Conservation (phyloP, 345 rosid genomes). For the Salix purpurea region DNA sequence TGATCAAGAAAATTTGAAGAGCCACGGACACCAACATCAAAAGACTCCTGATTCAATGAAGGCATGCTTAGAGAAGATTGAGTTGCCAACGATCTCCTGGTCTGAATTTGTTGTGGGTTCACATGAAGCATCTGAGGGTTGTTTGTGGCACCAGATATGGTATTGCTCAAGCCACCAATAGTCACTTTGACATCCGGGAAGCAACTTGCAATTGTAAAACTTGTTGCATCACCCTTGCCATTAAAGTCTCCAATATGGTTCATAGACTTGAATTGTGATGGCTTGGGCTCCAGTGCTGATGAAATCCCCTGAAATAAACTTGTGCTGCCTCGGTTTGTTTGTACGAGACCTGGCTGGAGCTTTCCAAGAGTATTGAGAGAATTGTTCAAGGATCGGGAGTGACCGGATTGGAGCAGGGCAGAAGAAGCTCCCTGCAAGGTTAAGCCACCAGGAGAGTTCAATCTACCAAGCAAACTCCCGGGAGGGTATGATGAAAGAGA, state of each 20-base stretch:
- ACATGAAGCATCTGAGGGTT: conserved; percentile 39
- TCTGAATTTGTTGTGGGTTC: conserved; percentile 31
- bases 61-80: conserved; percentile 43
- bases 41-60: conserved; percentile 34
- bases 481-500: conserved; percentile 50
- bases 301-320: conserved; percentile 41
- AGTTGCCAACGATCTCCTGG: conserved; percentile 32
- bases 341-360: conserved; percentile 36
- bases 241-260: conserved; percentile 43
- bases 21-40: conserved; percentile 29
- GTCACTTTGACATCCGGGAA: conserved; percentile 35
- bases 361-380: conserved; percentile 41
- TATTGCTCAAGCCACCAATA: conserved; percentile 39
- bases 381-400: conserved; percentile 40
- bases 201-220: conserved; percentile 25
- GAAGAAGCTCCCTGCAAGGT: conserved; percentile 51
- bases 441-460: conserved; percentile 51
- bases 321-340: conserved; percentile 34
- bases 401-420: conserved; percentile 41
- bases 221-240: conserved; percentile 27
- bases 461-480: conserved; percentile 43
- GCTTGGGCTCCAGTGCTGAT: conserved; percentile 45
- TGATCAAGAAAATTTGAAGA: conserved; percentile 47
- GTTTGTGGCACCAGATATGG: conserved; percentile 34
- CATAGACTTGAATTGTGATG: conserved; percentile 37